phyloP scores from a whole-genome alignment of 257 asterid genomes.

The Mentha longifolia region DNA sequence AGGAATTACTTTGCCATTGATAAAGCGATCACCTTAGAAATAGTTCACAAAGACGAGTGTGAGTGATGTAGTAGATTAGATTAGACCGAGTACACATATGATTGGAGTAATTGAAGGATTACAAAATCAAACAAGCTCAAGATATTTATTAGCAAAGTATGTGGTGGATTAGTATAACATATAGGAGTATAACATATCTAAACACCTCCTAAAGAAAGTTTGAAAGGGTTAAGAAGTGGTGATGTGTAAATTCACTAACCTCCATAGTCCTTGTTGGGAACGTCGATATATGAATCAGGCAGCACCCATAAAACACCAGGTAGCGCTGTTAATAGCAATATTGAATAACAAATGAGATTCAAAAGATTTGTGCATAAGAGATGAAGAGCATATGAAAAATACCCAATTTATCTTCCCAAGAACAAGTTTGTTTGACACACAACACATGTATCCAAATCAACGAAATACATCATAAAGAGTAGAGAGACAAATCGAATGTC shows the following conservation, averaged over 20 bases:
- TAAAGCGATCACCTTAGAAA: constrained; percentile 65
- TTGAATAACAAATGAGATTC: constrained; percentile 26
- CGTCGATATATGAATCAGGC: constrained; percentile 91
- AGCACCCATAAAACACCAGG: constrained; percentile 87
- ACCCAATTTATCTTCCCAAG: constrained; percentile 5
- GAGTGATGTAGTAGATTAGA: constrained; percentile 10
- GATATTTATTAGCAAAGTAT: not conserved
- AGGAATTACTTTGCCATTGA: constrained; percentile 81
- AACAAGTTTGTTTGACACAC: not conserved
- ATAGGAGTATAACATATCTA: not conserved
- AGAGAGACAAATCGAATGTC: not conserved
- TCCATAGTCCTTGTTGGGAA: constrained; percentile 86
- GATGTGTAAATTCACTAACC: constrained; percentile 46
- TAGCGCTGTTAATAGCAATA: constrained; percentile 43
- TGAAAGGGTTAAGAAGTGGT: not conserved
- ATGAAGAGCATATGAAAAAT: not conserved
- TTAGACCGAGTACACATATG: not conserved
- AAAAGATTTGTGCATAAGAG: not conserved
- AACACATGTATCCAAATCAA: not conserved
- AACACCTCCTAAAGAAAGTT: not conserved
- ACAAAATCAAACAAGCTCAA: not conserved
- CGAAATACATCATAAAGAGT: not conserved
- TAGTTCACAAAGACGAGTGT: constrained; percentile 23
- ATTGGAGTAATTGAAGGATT: not conserved
- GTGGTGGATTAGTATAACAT: not conserved